Conservation (phyloP, 352 stramenopile genomes). For the Phytophthora kernoviae region DNA sequence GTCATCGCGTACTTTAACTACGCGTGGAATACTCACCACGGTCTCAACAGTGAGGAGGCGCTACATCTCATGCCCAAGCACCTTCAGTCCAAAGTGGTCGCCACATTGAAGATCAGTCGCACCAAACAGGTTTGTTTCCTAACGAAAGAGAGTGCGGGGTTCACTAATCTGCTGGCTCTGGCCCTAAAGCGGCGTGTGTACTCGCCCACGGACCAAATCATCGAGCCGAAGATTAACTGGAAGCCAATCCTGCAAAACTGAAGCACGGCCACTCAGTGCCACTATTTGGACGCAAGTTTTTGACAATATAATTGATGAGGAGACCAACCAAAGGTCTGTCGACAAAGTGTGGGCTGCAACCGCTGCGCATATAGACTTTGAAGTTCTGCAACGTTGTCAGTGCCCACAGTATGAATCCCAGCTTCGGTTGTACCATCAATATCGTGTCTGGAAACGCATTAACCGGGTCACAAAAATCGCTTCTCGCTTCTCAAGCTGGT, state of each 20-base stretch:
- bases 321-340: slow-evolving; percentile 38
- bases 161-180: slow-evolving; percentile 59
- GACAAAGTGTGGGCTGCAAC: not conserved
- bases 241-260: slow-evolving; percentile 8
- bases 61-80: slow-evolving; percentile 53
- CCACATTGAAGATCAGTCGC: slow-evolving; percentile 58
- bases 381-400: slow-evolving; percentile 50
- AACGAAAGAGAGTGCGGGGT: slow-evolving; percentile 61
- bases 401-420: slow-evolving; percentile 41
- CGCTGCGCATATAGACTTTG: slow-evolving; percentile 36
- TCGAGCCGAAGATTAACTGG: slow-evolving; percentile 54
- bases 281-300: slow-evolving; percentile 40
- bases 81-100: slow-evolving; percentile 54
- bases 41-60: slow-evolving; percentile 54
- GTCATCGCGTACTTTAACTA: slow-evolving; percentile 30
- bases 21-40: slow-evolving; percentile 56
- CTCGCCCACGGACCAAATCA: slow-evolving; percentile 54
- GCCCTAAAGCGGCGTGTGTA: slow-evolving; percentile 52
- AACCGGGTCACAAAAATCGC: not conserved
- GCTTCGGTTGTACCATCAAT: slow-evolving; percentile 39
- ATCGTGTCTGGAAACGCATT: slow-evolving; percentile 23
- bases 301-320: slow-evolving; percentile 33
- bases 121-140: slow-evolving; percentile 65
- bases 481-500: not conserved
- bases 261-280: slow-evolving; percentile 43